Conservation (phyloP, 768 basidiomycete species). For the Psilocybe subaeruginosa region DNA sequence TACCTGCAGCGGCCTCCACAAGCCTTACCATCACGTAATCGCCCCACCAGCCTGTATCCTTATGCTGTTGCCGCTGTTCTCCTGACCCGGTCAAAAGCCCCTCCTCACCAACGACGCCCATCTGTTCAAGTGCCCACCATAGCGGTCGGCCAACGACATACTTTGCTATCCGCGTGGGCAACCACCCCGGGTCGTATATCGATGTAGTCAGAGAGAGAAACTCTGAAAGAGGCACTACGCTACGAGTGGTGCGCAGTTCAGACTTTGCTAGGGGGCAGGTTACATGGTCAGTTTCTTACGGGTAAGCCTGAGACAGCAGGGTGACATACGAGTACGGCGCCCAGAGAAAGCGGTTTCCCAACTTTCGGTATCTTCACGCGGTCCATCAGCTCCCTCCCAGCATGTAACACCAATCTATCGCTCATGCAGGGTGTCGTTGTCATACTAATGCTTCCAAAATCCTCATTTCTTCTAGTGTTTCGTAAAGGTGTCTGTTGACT, state of each 20-base stretch:
- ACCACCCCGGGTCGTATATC: conserved; percentile 69
- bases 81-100: conserved; percentile 32
- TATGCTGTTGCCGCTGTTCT: conserved; percentile 21
- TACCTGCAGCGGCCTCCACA: conserved; percentile 68
- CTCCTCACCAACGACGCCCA: conserved; percentile 74
- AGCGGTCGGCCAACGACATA: conserved; percentile 78
- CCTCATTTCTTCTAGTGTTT: background rate
- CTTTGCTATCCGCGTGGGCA: conserved; percentile 70
- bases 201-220: conserved; percentile 62
- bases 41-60: conserved; percentile 62
- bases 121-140: conserved; percentile 86
- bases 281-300: conserved; percentile 26
- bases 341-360: conserved; percentile 76
- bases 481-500: background rate
- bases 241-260: conserved; percentile 55
- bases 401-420: conserved; percentile 66
- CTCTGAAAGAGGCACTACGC: conserved; percentile 49
- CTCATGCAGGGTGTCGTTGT: conserved; percentile 9
- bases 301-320: background rate
- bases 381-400: conserved; percentile 56
- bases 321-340: conserved; percentile 71
- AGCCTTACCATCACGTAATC: conserved; percentile 72
- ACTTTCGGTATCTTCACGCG: conserved; percentile 64
- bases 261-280: conserved; percentile 58
- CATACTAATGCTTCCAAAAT: background rate